Base-by-base conservation (phyloP, 129 eudicot genomes). In the Pittosporum tobira region DNA sequence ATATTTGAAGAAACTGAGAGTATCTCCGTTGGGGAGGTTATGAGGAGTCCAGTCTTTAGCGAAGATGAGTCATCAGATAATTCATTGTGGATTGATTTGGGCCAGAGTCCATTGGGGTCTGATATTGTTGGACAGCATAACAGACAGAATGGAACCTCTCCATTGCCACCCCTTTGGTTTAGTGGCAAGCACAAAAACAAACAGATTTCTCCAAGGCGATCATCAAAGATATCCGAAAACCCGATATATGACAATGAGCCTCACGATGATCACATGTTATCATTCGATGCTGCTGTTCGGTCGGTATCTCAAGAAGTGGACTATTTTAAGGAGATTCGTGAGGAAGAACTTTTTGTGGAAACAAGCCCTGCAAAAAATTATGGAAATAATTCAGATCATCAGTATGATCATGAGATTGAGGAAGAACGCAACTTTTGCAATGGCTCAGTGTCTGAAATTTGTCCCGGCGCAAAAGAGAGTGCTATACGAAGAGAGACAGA, bases 401-500 rank as follows among this genome's bases (percentile, higher is more conserved):
- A n/a, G n/a, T n/a, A n/a, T n/a, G n/a, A n/a, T n/a, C n/a, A 76
- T 1, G 96, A 88, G 66, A 84, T 81, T 24, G 80, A 82, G 66
- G 91, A 82, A 74, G 95, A 85, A 68, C 46, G 37, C 4, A 58
- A n/a, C 8, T 34, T 25, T 65, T 71, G 76, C 43, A 81, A 78
- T 18, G 93, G 93, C 23, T 68, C 78, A 37, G 47, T 72, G 16
- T 77, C 82, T 15, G 81, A 72, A 42, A 66, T 76, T 30, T 52
- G 70, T 48, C 62, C 67, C 1, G 90, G 79, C 54, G 57, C 82
- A 7, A 93, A 87, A 42, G 99, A 79, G 52, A 84, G 94, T 69
- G 99, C 99, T 11, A 87, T 93, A 50, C 76, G 96, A 67, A 72
- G 99, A 67, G 99, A 93, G 68, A 93, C 99, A 21, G 99, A 93